Conservation (phyloP, 768 basidiomycete species). For the Trametes cubensis region DNA sequence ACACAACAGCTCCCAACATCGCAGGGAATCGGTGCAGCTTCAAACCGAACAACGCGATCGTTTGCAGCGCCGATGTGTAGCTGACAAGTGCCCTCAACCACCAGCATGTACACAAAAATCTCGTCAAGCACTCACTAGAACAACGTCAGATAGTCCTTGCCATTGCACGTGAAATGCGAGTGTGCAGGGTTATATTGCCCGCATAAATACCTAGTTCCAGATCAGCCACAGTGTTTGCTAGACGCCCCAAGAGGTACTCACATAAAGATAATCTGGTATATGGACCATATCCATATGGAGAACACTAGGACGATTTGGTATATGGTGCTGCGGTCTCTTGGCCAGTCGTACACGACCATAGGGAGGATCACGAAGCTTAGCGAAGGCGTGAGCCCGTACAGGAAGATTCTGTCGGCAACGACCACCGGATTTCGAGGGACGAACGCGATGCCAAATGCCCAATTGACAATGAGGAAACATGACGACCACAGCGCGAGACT, state of each 20-base stretch:
- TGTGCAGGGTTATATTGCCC: slow-evolving; percentile 39
- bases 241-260: slow-evolving; percentile 23
- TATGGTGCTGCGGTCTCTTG: slow-evolving; percentile 55
- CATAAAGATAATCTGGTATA: slow-evolving; percentile 58
- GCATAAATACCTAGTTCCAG: slow-evolving; percentile 41
- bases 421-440: slow-evolving; percentile 44
- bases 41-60: slow-evolving; percentile 72
- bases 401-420: slow-evolving; percentile 60
- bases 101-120: neutral
- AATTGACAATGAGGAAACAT: slow-evolving; percentile 67
- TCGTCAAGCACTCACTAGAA: slow-evolving; percentile 36
- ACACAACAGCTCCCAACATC: slow-evolving; percentile 55
- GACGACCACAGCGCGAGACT: slow-evolving; percentile 64
- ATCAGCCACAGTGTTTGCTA: neutral
- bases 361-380: slow-evolving; percentile 63
- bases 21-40: slow-evolving; percentile 70
- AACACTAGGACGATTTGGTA: slow-evolving; percentile 65
- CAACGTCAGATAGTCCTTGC: slow-evolving; percentile 43
- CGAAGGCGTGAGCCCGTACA: slow-evolving; percentile 60
- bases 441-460: slow-evolving; percentile 63
- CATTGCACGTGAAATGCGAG: slow-evolving; percentile 45
- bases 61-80: slow-evolving; percentile 48
- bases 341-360: slow-evolving; percentile 74
- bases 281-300: slow-evolving; percentile 68
- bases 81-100: slow-evolving; percentile 38